These are phyloP conservation scores for Colletotrichum sidae DNA, from an alignment of 2,329 filamentous ascomycete genomes.

Conservation along the genomic window DNA sequence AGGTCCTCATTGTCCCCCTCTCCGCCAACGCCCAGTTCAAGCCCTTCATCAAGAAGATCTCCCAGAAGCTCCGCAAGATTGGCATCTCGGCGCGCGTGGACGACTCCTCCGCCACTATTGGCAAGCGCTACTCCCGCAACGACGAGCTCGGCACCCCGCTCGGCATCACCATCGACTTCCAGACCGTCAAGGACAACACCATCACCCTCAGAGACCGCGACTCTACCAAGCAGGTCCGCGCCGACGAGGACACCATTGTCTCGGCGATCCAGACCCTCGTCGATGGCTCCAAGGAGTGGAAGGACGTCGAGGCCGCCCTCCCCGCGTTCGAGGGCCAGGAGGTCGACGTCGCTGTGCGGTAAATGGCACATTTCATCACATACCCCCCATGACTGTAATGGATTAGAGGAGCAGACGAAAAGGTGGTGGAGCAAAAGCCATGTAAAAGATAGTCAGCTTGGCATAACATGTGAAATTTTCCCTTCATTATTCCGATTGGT, in stretches of 20 bases:
- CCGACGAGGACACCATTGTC: slow-evolving; percentile 82
- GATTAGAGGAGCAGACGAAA: too few species aligned
- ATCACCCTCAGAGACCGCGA: slow-evolving; percentile 93
- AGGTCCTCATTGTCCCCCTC: slow-evolving; percentile 91
- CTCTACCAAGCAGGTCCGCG: slow-evolving; percentile 89
- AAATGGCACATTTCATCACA: slow-evolving; percentile 4
- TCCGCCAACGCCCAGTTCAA: slow-evolving; percentile 85
- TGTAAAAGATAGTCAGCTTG: too few species aligned
- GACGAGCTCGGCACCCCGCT: slow-evolving; percentile 96
- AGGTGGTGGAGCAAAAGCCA: too few species aligned
- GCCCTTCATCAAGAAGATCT: slow-evolving; percentile 79
- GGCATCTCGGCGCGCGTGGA: slow-evolving; percentile 89
- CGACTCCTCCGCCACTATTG: slow-evolving; percentile 90
- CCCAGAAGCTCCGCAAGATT: slow-evolving; percentile 78
- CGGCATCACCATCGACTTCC: slow-evolving; percentile 95
- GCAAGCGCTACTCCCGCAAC: slow-evolving; percentile 94
- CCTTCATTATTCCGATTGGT: background rate
- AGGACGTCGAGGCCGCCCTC: slow-evolving; percentile 79
- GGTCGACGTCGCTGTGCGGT: slow-evolving; percentile 50
- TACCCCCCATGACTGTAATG: too few species aligned
- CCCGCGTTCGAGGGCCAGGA: slow-evolving; percentile 88
- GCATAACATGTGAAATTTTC: background rate
- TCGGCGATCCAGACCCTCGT: slow-evolving; percentile 73
- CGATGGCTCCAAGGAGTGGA: slow-evolving; percentile 66
- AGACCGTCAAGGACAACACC: slow-evolving; percentile 87